Conservation (phyloP, 257 asterid species). For the Gentiana macrophylla region DNA sequence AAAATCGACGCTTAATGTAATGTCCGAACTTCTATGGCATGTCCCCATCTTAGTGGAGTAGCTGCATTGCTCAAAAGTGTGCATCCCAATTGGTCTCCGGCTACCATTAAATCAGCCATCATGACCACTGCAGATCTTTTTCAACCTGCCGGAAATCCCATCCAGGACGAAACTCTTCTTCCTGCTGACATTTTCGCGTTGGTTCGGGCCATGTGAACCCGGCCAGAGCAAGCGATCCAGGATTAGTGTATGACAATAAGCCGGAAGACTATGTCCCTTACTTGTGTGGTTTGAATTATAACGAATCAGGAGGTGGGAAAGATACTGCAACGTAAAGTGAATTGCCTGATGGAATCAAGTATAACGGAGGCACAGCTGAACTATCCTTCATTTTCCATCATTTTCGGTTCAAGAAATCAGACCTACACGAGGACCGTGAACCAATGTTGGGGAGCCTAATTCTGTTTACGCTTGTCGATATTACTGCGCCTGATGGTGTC, state of each 20-base stretch:
- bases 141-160: conserved; percentile 2
- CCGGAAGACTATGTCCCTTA: conserved; percentile 3
- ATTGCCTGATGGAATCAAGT: neutral
- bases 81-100: too few species aligned
- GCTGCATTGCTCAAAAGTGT: too few species aligned
- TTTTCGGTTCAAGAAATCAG: neutral
- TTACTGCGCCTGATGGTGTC: neutral
- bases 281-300: neutral
- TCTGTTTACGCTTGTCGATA: neutral
- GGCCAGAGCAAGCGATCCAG: conserved; percentile 4
- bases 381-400: neutral
- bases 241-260: neutral
- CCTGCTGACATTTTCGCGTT: conserved; percentile 7
- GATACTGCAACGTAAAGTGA: conserved; percentile 1
- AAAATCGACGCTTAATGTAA: conserved; percentile 3
- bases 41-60: too few species aligned
- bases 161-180: conserved; percentile 2
- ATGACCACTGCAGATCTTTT: conserved; percentile 8
- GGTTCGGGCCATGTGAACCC: conserved; percentile 12
- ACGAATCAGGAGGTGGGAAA: neutral
- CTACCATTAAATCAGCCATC: too few species aligned
- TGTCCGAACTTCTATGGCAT: conserved; percentile 13
- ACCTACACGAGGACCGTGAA: conserved; percentile 1
- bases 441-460: conserved; percentile 1
- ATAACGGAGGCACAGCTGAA: too few species aligned